Evolutionary conservation across 495 filamentous ascomycete species (phyloP).

Genomic region (Hypomontagnella submonticulosa): DNA sequence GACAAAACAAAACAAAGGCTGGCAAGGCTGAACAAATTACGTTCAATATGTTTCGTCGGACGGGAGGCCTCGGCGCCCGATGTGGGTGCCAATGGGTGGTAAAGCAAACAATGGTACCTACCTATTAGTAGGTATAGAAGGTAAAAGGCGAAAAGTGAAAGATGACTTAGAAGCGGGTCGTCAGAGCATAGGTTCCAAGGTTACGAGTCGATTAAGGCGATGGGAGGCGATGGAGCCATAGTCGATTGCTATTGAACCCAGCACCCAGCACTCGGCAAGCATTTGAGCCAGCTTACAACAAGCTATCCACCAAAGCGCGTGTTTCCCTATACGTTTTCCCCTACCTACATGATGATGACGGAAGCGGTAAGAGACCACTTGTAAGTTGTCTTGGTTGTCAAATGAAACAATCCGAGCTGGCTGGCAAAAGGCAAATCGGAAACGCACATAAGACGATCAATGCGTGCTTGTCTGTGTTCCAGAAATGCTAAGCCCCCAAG

Average conservation of each 20-base stretch:
- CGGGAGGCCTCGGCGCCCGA: conserved; percentile 25
- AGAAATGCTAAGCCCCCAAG: conserved; percentile 34
- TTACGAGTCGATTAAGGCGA: conserved; percentile 1
- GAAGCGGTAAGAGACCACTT: conserved; percentile 10
- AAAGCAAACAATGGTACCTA: background rate
- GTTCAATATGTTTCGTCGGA: conserved; percentile 14
- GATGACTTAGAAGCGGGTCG: conserved; percentile 34
- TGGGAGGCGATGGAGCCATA: conserved; percentile 24
- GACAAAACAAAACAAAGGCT: background rate
- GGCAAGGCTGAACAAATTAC: background rate
- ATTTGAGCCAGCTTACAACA: background rate
- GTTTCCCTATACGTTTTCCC: too few species aligned
- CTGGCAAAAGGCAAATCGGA: conserved; percentile 8
- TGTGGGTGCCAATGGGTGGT: conserved; percentile 13
- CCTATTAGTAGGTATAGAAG: background rate
- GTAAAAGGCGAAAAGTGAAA: conserved; percentile 1
- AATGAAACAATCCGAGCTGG: background rate
- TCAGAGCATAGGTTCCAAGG: too few species aligned
- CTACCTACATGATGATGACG: background rate
- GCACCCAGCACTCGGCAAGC: too few species aligned
- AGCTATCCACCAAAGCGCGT: background rate
- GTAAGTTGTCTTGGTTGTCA: too few species aligned
- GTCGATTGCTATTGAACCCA: conserved; percentile 5
- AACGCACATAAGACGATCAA: conserved; percentile 1
- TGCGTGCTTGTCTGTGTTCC: background rate